These are phyloP conservation scores for Mycothermus thermophilus DNA, from an alignment of 495 filamentous ascomycete genomes.

Conservation along the genomic window DNA sequence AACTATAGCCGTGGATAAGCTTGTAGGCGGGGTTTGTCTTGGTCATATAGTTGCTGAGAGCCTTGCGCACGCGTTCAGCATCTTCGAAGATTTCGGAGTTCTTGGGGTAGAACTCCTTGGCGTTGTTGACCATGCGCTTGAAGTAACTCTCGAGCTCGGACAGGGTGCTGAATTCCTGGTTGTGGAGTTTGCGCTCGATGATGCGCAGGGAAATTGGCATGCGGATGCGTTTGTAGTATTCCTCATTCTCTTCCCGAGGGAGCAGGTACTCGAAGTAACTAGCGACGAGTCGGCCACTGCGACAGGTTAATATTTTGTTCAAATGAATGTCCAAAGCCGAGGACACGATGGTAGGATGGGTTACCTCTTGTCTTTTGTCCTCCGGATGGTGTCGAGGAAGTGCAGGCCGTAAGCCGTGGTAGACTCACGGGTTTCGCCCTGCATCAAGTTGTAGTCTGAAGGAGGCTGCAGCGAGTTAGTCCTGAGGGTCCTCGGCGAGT, in stretches of 20 bases:
- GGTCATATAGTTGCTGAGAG: slow-evolving; percentile 60
- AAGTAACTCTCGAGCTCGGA: slow-evolving; percentile 56
- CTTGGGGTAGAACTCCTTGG: slow-evolving; percentile 57
- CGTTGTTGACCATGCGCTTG: slow-evolving; percentile 65
- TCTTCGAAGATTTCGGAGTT: slow-evolving; percentile 53
- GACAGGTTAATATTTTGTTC: neutral
- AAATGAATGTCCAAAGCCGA: neutral
- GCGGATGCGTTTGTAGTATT: slow-evolving; percentile 59
- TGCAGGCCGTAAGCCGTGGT: slow-evolving; percentile 54
- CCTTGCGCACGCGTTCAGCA: slow-evolving; percentile 61
- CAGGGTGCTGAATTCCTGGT: slow-evolving; percentile 46
- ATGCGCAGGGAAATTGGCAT: slow-evolving; percentile 63
- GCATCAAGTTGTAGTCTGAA: slow-evolving; percentile 24
- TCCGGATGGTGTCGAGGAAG: slow-evolving; percentile 50
- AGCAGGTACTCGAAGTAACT: slow-evolving; percentile 59
- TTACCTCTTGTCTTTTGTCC: slow-evolving; percentile 60
- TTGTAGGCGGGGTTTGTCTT: slow-evolving; percentile 62
- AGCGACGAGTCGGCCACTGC: slow-evolving; percentile 52
- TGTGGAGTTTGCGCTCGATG: slow-evolving; percentile 56
- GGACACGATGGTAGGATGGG: slow-evolving; percentile 1
- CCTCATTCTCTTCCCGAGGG: slow-evolving; percentile 44
- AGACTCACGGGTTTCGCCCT: slow-evolving; percentile 44
- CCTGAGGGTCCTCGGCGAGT: neutral
- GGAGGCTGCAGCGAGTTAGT: slow-evolving; percentile 15
- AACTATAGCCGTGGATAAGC: slow-evolving; percentile 38